These are phyloP conservation scores for Rehmannia glutinosa DNA, from an alignment of 257 asterid species.

Conservation along the genomic window DNA sequence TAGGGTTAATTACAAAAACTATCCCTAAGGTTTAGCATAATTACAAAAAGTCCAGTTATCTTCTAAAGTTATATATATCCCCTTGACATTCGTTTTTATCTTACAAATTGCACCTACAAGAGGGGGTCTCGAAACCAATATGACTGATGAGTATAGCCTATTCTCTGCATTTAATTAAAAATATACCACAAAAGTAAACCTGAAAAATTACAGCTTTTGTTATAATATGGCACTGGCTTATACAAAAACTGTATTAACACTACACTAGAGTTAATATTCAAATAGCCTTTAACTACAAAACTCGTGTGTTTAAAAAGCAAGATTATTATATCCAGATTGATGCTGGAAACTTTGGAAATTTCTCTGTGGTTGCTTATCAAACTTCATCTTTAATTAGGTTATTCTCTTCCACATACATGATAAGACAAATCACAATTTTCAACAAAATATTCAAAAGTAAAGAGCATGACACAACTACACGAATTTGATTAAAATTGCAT, in stretches of 20 bases:
- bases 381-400: too few species aligned
- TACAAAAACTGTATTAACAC: too few species aligned
- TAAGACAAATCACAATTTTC: too few species aligned
- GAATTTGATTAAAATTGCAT: neutral
- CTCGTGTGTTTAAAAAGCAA: neutral
- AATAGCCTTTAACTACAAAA: neutral
- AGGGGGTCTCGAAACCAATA: neutral
- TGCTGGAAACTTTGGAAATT: neutral
- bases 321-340: neutral
- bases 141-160: neutral
- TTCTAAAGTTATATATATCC: too few species aligned
- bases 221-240: neutral
- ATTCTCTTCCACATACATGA: too few species aligned
- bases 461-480: too few species aligned
- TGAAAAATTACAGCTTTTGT: neutral
- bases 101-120: too few species aligned
- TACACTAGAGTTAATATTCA: neutral
- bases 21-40: too few species aligned
- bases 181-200: neutral
- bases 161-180: neutral
- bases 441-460: too few species aligned
- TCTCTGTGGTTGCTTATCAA: neutral
- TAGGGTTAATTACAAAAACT: too few species aligned
- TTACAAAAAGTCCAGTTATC: too few species aligned
- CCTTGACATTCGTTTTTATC: too few species aligned